Evolutionary conservation across 345 rosid species (phyloP).

Genomic region (Punica granatum): DNA sequence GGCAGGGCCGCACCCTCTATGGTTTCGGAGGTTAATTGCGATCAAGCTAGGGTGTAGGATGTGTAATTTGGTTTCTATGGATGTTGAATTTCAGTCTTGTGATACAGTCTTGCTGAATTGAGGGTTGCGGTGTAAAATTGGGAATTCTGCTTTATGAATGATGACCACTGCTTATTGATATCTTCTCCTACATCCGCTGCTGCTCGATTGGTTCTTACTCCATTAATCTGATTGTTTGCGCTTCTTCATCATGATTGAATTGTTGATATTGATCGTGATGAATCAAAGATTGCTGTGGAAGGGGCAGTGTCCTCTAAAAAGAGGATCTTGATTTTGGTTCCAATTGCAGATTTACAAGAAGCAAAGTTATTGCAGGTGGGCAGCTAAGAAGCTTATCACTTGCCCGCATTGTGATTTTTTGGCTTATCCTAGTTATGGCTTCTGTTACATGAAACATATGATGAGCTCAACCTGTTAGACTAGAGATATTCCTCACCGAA

Average conservation of each 20-base stretch:
- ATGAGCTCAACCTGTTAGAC: neutral
- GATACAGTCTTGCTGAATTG: neutral
- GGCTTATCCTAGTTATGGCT: neutral
- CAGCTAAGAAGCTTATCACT: neutral
- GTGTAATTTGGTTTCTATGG: neutral
- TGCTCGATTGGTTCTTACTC: neutral
- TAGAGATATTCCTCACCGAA: neutral
- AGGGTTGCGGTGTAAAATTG: neutral
- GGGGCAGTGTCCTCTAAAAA: too few species aligned
- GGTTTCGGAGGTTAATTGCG: constrained; percentile 17
- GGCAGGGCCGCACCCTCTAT: constrained; percentile 35
- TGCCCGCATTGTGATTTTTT: too few species aligned
- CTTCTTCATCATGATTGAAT: too few species aligned
- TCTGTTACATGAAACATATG: neutral
- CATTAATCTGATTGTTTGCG: too few species aligned
- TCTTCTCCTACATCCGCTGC: neutral
- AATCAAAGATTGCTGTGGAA: too few species aligned
- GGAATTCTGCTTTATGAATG: neutral
- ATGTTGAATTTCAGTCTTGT: neutral
- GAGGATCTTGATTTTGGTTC: too few species aligned
- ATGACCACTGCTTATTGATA: neutral
- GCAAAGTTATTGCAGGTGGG: too few species aligned
- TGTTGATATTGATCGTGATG: too few species aligned
- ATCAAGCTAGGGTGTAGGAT: neutral
- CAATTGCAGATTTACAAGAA: too few species aligned